Percentiles rank a stretch among this genome's conserved stretches.
Conservation (phyloP, 768 basidiomycete species). For the Leccinellum luteum region DNA sequence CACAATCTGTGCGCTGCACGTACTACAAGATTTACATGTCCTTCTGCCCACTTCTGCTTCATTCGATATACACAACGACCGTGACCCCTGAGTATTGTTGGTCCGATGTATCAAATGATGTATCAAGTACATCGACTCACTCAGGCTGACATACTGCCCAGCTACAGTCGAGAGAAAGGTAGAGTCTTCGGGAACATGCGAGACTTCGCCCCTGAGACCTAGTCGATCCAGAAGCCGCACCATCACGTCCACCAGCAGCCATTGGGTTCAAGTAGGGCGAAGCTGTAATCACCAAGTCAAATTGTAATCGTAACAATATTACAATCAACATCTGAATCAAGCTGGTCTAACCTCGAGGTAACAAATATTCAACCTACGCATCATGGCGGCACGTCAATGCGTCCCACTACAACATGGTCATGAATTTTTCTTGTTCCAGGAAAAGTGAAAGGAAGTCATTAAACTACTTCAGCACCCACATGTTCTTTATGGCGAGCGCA, state of each 20-base stretch:
- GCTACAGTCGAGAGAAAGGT: slow-evolving; percentile 20
- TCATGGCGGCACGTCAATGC: neutral
- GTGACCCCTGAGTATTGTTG: neutral
- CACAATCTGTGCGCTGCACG: neutral
- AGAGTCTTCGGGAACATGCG: slow-evolving; percentile 6
- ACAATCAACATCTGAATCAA: neutral
- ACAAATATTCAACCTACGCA: neutral
- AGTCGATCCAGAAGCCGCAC: too few species aligned
- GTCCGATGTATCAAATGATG: neutral
- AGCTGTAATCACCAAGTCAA: too few species aligned
- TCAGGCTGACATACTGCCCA: slow-evolving; percentile 18
- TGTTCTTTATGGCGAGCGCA: slow-evolving; percentile 4
- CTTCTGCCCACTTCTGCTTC: slow-evolving; percentile 33
- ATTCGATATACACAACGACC: slow-evolving; percentile 38
- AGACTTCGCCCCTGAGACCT: neutral
- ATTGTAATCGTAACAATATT: neutral
- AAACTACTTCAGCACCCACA: slow-evolving; percentile 8
- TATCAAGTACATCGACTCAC: neutral
- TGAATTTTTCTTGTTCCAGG: neutral
- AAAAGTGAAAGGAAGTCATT: neutral
- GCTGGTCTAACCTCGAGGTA: neutral
- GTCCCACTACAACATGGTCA: neutral
- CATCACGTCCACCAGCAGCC: too few species aligned
- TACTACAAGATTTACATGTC: slow-evolving; percentile 60
- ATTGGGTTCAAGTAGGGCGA: too few species aligned